Conservation (phyloP, 352 stramenopile genomes). For the Elongisporangium prolatum region DNA sequence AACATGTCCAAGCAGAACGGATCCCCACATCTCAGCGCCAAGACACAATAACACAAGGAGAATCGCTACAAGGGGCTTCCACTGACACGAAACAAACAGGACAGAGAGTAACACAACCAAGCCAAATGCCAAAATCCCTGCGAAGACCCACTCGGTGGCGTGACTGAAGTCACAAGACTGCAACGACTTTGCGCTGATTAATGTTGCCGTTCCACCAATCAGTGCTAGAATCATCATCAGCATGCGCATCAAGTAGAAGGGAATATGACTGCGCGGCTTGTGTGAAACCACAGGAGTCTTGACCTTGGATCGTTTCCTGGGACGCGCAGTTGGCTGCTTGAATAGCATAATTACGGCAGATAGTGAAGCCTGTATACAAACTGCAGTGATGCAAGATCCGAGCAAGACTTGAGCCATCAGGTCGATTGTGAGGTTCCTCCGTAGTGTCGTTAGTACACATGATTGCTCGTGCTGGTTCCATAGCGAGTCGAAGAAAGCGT, state of each 20-base stretch:
- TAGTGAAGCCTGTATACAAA: not conserved
- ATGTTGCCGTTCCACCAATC: constrained; percentile 5
- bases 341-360: not conserved
- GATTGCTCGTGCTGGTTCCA: constrained; percentile 10
- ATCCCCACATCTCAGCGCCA: constrained; percentile 13
- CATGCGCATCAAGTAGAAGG: not conserved
- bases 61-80: constrained; percentile 12
- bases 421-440: constrained; percentile 4
- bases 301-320: not conserved
- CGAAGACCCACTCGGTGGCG: constrained; percentile 1
- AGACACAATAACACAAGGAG: constrained; percentile 14
- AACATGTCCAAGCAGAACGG: not conserved
- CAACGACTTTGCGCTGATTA: constrained; percentile 18
- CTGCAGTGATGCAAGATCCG: not conserved
- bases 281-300: not conserved
- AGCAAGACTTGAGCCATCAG: not conserved
- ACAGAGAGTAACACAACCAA: constrained; percentile 12
- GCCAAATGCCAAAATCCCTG: constrained; percentile 3
- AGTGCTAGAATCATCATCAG: not conserved
- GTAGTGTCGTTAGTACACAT: constrained; percentile 7
- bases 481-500: not conserved
- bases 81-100: constrained; percentile 14
- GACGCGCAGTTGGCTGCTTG: not conserved
- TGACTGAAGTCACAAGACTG: constrained; percentile 15
- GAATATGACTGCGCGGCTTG: not conserved